Base-by-base conservation (phyloP, 495 filamentous ascomycete genomes). In the Penicillium paradoxum region DNA sequence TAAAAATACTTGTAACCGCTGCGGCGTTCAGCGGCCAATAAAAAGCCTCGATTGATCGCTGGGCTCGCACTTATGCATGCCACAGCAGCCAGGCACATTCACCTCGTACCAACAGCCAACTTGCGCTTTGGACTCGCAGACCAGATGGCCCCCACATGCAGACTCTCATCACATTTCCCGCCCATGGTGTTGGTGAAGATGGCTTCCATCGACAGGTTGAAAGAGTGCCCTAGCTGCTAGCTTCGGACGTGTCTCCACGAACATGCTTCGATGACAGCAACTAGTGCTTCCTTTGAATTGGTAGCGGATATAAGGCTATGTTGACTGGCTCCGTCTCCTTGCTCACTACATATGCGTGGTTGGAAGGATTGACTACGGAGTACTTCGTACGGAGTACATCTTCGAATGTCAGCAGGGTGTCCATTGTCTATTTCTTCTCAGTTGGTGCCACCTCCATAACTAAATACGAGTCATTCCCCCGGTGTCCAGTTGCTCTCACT, bases 1-100 rank as follows among this genome's bases (percentile, higher is more conserved):
- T 54, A 58, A 37, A 45, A 59, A 64, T 64, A 62, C 45, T 55
- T 45, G 55, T 73, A 73, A 64, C 69, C 71, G 71, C 71, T 55
- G 59, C 56, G 60, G 55, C 60, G 59, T 57, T 63, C 55, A 25
- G 33, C 47, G 14, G 18, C 60, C 59, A 67, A 63, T 54, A 53
- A 54, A 34, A 34, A 22, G 46, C 32, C 44, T 33, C 19, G 22
- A 45, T 49, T 18, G 21, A 40, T 38, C 37, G 24, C 51, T 25
- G 22, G 37, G 49, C 18, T 42, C 7, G 37, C 14, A 39, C 49
- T 58, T 51, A 59, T 65, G 66, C 66, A 66, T 24, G 53, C 50
- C 49, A 61, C 52, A 39, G 57, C 62, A 62, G 54, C 37, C 51
- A 56, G 32, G 63, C 47, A 51, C 15, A n/a, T 15, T 17, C 9